Evolutionary conservation across 2,329 filamentous ascomycete species (phyloP).

Genomic region (Exophiala bonariae): DNA sequence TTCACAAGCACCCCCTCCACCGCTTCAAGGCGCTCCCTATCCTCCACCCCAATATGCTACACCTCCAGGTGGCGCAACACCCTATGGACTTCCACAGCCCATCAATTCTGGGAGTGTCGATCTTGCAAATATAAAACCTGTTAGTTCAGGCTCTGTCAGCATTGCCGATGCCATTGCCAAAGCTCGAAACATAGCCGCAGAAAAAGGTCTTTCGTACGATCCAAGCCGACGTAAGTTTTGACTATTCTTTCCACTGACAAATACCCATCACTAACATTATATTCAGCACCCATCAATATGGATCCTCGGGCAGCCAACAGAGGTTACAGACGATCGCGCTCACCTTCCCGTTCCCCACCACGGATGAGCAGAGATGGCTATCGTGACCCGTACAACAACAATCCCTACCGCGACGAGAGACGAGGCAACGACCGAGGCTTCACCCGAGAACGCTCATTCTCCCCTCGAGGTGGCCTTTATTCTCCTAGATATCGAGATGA

Average conservation of each 20-base stretch:
- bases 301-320: conserved; percentile 40
- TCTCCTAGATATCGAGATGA: conserved; percentile 44
- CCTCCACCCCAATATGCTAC: conserved; percentile 47
- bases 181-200: conserved; percentile 76
- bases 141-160: conserved; percentile 77
- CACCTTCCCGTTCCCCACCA: conserved; percentile 72
- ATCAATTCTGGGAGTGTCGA: conserved; percentile 70
- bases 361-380: conserved; percentile 66
- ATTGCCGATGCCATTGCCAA: conserved; percentile 83
- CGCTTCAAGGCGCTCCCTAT: conserved; percentile 38
- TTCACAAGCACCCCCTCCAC: conserved; percentile 38
- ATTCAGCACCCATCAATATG: conserved; percentile 18
- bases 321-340: conserved; percentile 61
- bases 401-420: conserved; percentile 83
- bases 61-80: conserved; percentile 40
- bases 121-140: conserved; percentile 75
- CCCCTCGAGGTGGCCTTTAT: conserved; percentile 59
- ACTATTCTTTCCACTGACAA: background rate
- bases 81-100: conserved; percentile 43
- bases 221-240: conserved; percentile 36
- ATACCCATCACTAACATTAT: background rate
- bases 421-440: conserved; percentile 59
- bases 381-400: conserved; percentile 72
- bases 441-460: conserved; percentile 72
- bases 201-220: conserved; percentile 66